Evolutionary conservation across 257 asterid species (phyloP).

Genomic region (Coffea eugenioides): DNA sequence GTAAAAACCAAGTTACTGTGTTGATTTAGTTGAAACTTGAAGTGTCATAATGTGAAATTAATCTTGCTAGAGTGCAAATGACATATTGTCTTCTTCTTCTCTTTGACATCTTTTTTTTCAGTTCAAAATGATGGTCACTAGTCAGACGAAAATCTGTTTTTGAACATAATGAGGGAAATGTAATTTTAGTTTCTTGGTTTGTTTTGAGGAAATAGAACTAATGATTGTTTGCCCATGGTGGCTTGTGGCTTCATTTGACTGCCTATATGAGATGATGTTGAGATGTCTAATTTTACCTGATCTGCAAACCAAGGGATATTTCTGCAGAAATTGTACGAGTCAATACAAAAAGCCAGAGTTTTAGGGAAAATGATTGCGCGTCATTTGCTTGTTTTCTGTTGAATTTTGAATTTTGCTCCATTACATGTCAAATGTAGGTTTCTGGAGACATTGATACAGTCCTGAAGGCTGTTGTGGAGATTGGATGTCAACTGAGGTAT

Average conservation of each 20-base stretch:
- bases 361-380: background rate
- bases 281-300: background rate
- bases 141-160: background rate
- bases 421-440: slow-evolving; percentile 45
- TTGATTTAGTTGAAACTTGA: background rate
- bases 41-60: background rate
- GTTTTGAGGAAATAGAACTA: background rate
- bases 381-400: background rate
- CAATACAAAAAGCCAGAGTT: background rate
- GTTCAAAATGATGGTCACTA: background rate
- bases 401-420: background rate
- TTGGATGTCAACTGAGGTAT: slow-evolving; percentile 85
- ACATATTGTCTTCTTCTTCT: background rate
- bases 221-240: background rate
- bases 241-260: background rate
- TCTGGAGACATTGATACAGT: slow-evolving; percentile 84
- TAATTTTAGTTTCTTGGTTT: background rate
- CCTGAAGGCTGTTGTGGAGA: slow-evolving; percentile 87
- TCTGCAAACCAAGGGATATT: background rate
- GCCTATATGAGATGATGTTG: background rate
- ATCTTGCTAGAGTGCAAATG: background rate
- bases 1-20: slow-evolving; percentile 32
- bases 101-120: background rate
- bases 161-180: background rate
- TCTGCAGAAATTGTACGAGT: background rate